phyloP scores from a whole-genome alignment of 148 eudicot genomes.

The Camellia granthamiana region DNA sequence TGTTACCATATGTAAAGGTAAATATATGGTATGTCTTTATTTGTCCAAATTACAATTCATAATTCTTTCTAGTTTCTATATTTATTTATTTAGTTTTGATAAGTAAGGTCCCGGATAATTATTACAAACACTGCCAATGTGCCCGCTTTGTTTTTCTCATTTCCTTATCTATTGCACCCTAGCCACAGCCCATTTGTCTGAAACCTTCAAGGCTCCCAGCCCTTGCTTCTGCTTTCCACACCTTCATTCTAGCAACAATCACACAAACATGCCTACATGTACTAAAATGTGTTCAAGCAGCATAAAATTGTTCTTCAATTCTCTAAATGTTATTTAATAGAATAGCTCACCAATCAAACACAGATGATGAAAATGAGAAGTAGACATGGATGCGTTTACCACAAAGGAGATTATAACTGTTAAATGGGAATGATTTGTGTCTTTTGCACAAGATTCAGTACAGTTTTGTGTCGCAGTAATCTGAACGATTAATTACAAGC shows the following conservation, averaged over 20 bases:
- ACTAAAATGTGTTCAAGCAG: not conserved
- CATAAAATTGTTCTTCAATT: not conserved
- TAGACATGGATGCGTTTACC: not conserved
- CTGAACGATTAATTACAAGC: constrained; percentile 22
- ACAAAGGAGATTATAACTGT: constrained; percentile 12
- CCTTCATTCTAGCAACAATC: not conserved
- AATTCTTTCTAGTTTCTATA: not conserved
- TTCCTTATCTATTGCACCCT: not conserved
- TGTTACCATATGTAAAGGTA: not conserved
- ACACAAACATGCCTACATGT: not conserved
- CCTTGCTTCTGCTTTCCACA: not conserved
- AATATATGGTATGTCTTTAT: not conserved
- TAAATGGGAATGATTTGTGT: not conserved
- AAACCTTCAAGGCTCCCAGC: not conserved
- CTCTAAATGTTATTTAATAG: not conserved
- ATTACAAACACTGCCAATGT: not conserved
- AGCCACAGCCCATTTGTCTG: not conserved
- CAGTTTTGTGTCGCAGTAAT: not conserved
- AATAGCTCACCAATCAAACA: not conserved
- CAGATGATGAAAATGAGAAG: not conserved
- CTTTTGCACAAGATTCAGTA: constrained; percentile 6
- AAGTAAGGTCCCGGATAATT: not conserved
- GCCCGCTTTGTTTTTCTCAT: not conserved
- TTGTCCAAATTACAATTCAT: not conserved
- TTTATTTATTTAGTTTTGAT: too few species aligned